phyloP scores from a whole-genome alignment of 176 grass and related monocot species.

The Dactylis glomerata region DNA sequence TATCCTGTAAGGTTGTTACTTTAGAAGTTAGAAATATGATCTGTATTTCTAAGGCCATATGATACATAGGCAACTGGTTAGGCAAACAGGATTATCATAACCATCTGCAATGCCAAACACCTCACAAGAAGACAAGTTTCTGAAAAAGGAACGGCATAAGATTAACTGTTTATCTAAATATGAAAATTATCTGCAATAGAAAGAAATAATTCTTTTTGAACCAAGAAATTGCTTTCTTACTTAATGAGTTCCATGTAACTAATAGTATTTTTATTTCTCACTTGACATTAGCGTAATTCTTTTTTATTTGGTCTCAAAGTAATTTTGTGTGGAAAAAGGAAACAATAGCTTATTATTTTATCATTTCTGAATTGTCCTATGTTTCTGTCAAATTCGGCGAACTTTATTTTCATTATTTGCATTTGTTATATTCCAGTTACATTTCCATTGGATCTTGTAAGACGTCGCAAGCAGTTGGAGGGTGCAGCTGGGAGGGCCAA shows the following conservation, averaged over 20 bases:
- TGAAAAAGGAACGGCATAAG: neutral
- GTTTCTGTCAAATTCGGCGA: neutral
- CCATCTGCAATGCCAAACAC: neutral
- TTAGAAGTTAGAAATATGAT: neutral
- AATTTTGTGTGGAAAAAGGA: neutral
- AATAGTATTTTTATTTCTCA: neutral
- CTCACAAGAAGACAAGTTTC: neutral
- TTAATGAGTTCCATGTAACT: neutral
- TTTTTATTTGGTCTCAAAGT: neutral
- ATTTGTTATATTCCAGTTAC: conserved; percentile 55
- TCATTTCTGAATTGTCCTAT: neutral
- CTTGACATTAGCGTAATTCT: neutral
- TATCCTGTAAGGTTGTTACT: neutral
- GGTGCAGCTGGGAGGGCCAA: conserved; percentile 75
- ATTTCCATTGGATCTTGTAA: conserved; percentile 89
- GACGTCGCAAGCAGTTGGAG: conserved; percentile 87
- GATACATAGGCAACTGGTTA: neutral
- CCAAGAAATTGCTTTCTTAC: neutral
- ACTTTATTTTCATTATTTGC: neutral
- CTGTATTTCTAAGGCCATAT: neutral
- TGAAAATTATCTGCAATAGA: neutral
- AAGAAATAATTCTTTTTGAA: neutral
- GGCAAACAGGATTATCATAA: neutral
- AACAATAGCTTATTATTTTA: neutral
- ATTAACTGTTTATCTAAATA: neutral